A percentile compares a stretch with the other conserved stretches of the same genome.
These are phyloP conservation scores for Rhodomyrtus psidioides DNA, from an alignment of 441 rosid species.

Conservation along the genomic window DNA sequence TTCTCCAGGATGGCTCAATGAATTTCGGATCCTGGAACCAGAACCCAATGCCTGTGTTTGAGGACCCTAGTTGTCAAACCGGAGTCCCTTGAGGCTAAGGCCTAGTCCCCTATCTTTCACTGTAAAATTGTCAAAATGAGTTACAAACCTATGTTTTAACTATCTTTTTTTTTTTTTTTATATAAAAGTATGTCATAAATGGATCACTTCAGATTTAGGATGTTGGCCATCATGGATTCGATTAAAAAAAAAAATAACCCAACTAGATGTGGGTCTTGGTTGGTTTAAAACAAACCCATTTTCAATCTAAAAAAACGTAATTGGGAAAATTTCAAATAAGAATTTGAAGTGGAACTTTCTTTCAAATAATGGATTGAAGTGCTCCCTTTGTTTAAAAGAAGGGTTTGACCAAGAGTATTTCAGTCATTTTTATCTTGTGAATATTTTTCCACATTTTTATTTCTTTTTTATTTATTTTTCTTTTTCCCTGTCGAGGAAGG, in stretches of 20 bases:
- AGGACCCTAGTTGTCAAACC: neutral
- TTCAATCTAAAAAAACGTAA: neutral
- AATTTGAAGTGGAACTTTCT: no score
- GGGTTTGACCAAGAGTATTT: rapidly evolving
- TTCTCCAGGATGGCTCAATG: neutral
- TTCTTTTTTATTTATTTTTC: no score
- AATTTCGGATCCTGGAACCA: neutral
- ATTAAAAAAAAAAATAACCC: neutral
- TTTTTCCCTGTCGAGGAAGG: no score
- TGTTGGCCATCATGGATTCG: neutral
- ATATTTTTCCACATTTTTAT: no score
- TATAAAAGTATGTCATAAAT: neutral
- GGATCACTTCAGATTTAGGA: neutral
- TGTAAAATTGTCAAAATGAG: neutral
- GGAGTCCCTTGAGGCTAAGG: neutral
- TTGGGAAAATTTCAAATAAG: neutral
- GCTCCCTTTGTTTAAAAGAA: no score
- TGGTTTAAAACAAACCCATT: neutral
- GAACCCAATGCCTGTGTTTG: neutral
- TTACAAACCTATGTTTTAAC: neutral
- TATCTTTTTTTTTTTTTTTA: no score
- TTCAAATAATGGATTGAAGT: no score
- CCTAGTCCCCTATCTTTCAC: neutral
- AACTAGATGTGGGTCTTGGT: neutral
- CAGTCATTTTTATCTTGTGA: no score